Conservation (phyloP, 2,329 filamentous ascomycete genomes). For the Hypoxylon sp. region DNA sequence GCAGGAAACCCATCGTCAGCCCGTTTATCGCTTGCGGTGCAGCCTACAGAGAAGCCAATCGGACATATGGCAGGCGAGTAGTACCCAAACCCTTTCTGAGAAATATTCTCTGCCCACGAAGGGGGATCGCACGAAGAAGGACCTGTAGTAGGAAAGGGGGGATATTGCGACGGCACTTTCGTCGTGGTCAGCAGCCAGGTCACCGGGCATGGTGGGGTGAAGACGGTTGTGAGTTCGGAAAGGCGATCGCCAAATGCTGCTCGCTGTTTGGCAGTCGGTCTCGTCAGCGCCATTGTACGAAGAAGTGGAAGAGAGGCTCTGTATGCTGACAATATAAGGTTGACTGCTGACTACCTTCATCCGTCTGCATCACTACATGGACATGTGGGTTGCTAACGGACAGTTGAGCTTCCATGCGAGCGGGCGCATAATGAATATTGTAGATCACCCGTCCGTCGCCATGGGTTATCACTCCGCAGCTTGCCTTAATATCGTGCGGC, state of each 20-base stretch:
- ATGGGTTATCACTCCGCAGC: not conserved
- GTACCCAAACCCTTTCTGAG: slow-evolving; percentile 56
- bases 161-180: slow-evolving; percentile 58
- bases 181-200: slow-evolving; percentile 59
- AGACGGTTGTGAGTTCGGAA: slow-evolving; percentile 59
- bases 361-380: slow-evolving; percentile 20
- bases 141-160: slow-evolving; percentile 54
- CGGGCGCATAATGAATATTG: slow-evolving; percentile 4
- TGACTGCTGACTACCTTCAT: slow-evolving; percentile 16
- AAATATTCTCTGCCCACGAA: slow-evolving; percentile 55
- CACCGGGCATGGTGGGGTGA: slow-evolving; percentile 58
- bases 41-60: slow-evolving; percentile 56
- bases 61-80: slow-evolving; percentile 61
- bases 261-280: slow-evolving; percentile 37
- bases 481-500: slow-evolving; percentile 39
- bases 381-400: slow-evolving; percentile 5
- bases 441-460: slow-evolving; percentile 7
- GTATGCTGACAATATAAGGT: slow-evolving; percentile 2
- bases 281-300: slow-evolving; percentile 23
- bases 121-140: slow-evolving; percentile 57
- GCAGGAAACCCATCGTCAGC: slow-evolving; percentile 53
- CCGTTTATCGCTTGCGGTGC: slow-evolving; percentile 50
- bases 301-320: not conserved
- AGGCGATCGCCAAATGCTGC: slow-evolving; percentile 43
- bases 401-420: not conserved